Conservation (phyloP, 768 basidiomycete species). For the Lactarius akahatsu region DNA sequence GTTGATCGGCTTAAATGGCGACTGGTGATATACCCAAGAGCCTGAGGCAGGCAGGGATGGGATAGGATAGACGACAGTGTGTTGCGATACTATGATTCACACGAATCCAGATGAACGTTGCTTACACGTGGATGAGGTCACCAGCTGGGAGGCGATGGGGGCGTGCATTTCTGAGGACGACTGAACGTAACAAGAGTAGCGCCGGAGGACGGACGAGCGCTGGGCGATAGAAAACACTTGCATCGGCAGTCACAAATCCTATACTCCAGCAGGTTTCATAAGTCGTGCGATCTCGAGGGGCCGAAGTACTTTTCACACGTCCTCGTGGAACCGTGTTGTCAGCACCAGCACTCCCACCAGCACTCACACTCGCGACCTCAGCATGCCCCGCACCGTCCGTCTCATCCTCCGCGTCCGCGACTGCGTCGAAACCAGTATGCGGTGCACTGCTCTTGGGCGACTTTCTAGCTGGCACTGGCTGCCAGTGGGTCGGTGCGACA, state of each 20-base stretch:
- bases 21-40: background rate
- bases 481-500: slow-evolving; percentile 41
- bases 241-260: too few species aligned
- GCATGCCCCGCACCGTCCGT: slow-evolving; percentile 29
- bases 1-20: background rate
- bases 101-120: background rate
- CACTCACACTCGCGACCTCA: slow-evolving; percentile 16
- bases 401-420: slow-evolving; percentile 22
- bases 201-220: too few species aligned
- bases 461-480: slow-evolving; percentile 68
- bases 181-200: too few species aligned
- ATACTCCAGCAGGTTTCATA: too few species aligned
- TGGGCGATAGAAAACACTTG: too few species aligned
- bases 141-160: background rate
- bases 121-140: background rate
- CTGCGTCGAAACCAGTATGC: slow-evolving; percentile 30
- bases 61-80: background rate
- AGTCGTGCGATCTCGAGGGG: background rate
- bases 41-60: background rate
- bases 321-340: slow-evolving; percentile 19
- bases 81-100: background rate
- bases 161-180: too few species aligned
- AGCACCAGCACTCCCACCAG: background rate
- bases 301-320: background rate
- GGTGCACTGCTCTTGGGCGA: slow-evolving; percentile 60